Conservation (phyloP, 805 yeast species). For the Ogataea ramenticola region DNA sequence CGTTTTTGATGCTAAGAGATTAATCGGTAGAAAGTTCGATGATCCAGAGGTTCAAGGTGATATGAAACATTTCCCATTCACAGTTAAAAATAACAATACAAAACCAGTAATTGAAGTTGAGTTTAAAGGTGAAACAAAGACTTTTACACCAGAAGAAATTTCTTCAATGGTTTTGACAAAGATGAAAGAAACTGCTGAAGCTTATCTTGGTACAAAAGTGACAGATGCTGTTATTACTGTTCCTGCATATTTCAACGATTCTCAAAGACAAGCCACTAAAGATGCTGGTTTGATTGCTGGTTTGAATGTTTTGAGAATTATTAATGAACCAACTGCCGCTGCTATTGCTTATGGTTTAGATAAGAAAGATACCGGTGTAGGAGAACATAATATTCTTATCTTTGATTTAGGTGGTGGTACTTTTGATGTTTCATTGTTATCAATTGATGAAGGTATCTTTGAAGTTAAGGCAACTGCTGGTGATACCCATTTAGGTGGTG, state of each 20-base stretch:
- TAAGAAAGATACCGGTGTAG: slow-evolving; percentile 30
- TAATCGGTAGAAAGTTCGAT: slow-evolving; percentile 83
- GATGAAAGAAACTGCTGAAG: slow-evolving; percentile 61
- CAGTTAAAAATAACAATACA: slow-evolving; percentile 70
- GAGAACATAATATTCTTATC: slow-evolving; percentile 48
- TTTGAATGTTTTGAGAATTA: slow-evolving; percentile 63
- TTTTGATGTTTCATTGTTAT: slow-evolving; percentile 71
- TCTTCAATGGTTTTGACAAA: slow-evolving; percentile 77
- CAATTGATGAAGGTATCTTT: slow-evolving; percentile 74
- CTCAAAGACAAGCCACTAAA: slow-evolving; percentile 81
- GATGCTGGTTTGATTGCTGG: slow-evolving; percentile 74
- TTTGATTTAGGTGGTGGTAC: slow-evolving; percentile 86
- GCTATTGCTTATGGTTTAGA: slow-evolving; percentile 77
- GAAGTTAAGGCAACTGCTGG: slow-evolving; percentile 82
- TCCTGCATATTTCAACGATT: slow-evolving; percentile 78
- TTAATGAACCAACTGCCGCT: slow-evolving; percentile 84
- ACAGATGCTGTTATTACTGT: slow-evolving; percentile 77
- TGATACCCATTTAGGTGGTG: slow-evolving; percentile 81
- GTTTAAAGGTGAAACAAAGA: slow-evolving; percentile 88
- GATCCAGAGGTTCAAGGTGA: slow-evolving; percentile 81
- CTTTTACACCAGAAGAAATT: slow-evolving; percentile 90
- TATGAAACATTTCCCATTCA: slow-evolving; percentile 90
- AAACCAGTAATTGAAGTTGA: slow-evolving; percentile 90
- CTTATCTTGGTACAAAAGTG: slow-evolving; percentile 43
- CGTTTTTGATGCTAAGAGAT: slow-evolving; percentile 86